Conservation (phyloP, 75 land plant species). For the Cupressus sempervirens region DNA sequence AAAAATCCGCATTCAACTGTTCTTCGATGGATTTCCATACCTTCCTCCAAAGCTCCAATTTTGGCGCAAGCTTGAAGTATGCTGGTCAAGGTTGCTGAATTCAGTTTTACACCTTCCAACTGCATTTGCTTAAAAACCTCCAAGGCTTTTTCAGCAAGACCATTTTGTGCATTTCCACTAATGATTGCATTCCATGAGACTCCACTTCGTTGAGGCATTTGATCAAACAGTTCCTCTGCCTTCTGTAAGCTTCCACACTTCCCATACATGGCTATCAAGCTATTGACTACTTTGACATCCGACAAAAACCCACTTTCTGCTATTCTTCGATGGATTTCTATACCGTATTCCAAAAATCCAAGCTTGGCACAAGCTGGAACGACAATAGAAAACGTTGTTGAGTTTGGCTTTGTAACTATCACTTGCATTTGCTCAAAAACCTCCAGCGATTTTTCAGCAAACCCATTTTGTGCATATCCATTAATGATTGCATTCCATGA, state of each 20-base stretch:
- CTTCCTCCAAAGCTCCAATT: background rate
- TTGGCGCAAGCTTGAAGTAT: slow-evolving; percentile 6
- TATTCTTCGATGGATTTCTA: background rate
- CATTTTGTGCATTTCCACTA: slow-evolving; percentile 10
- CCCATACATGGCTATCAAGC: background rate
- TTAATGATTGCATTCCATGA: slow-evolving; percentile 21
- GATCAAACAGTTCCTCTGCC: slow-evolving; percentile 5
- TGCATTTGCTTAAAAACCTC: slow-evolving; percentile 3
- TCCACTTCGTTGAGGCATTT: slow-evolving; percentile 4
- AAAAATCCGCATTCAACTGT: slow-evolving; percentile 2
- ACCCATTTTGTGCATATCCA: slow-evolving; percentile 16
- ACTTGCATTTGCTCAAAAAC: slow-evolving; percentile 1
- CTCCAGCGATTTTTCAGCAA: slow-evolving; percentile 11
- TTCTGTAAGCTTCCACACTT: background rate
- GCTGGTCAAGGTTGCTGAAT: background rate
- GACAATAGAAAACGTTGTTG: background rate
- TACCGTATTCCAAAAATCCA: background rate
- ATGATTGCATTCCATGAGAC: slow-evolving; percentile 8
- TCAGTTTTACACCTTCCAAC: slow-evolving; percentile 2
- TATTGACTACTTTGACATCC: background rate
- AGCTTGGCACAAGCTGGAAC: background rate
- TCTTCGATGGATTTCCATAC: slow-evolving; percentile 6
- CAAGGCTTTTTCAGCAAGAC: background rate
- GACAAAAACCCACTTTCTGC: background rate
- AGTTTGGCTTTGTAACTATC: background rate